These are phyloP conservation scores for Spergularia azorica DNA, from an alignment of 179 eudicot genomes.

Conservation along the genomic window DNA sequence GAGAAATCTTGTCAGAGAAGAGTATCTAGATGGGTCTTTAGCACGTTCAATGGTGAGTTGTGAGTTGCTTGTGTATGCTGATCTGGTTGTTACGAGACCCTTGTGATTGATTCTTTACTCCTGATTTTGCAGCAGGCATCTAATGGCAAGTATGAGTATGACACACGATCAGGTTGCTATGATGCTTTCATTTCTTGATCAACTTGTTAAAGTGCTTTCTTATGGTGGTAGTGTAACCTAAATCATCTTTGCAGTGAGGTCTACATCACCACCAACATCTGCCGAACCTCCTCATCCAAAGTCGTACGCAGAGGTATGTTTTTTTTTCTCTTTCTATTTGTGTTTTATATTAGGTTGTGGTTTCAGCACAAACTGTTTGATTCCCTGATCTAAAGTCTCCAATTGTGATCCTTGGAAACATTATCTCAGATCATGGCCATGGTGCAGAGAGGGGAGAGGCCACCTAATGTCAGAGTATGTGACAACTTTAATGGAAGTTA, in stretches of 20 bases:
- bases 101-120: conserved; percentile 3
- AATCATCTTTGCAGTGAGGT: conserved; percentile 50
- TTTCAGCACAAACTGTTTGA: background rate
- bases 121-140: conserved; percentile 37
- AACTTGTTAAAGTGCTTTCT: conserved; percentile 12
- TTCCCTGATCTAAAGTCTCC: background rate
- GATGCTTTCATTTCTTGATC: conserved; percentile 5
- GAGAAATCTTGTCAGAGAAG: conserved; percentile 48
- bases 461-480: conserved; percentile 57
- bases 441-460: conserved; percentile 92
- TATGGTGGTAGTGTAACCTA: conserved; percentile 7
- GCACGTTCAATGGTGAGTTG: conserved; percentile 58
- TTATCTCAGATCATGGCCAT: conserved; percentile 75
- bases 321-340: conserved; percentile 5
- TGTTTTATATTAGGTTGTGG: background rate
- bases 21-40: conserved; percentile 43
- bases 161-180: conserved; percentile 56
- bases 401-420: conserved; percentile 17
- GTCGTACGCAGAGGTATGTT: conserved; percentile 75
- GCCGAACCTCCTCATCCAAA: conserved; percentile 75
- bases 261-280: conserved; percentile 60
- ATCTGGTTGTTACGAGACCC: conserved; percentile 2
- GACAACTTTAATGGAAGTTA: background rate
- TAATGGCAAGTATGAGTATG: conserved; percentile 43
- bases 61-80: background rate